Conservation (phyloP, 495 filamentous ascomycete species). For the Aspergillus asperescens region DNA sequence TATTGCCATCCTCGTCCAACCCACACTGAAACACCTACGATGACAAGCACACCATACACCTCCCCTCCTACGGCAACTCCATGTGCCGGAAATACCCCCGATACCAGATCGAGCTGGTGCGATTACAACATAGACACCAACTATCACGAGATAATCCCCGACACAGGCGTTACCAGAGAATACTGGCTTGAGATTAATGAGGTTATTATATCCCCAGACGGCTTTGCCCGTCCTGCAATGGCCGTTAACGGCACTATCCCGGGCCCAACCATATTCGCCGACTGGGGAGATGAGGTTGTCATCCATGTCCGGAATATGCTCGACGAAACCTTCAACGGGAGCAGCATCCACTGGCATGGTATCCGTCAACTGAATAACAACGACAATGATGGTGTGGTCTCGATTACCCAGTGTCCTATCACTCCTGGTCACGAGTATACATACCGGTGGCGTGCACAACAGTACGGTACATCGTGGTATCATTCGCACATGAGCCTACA, state of each 20-base stretch:
- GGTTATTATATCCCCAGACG: constrained; percentile 68
- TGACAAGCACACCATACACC: background rate
- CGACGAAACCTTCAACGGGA: constrained; percentile 52
- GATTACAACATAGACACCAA: constrained; percentile 52
- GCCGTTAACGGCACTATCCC: constrained; percentile 70
- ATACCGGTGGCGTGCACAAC: constrained; percentile 68
- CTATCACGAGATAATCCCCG: constrained; percentile 43
- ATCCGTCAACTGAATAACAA: constrained; percentile 46
- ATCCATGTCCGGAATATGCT: constrained; percentile 66
- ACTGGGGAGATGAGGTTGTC: constrained; percentile 63
- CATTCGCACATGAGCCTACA: constrained; percentile 68
- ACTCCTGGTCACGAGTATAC: constrained; percentile 56
- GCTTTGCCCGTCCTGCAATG: constrained; percentile 54
- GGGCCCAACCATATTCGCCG: constrained; percentile 52
- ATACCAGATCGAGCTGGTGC: constrained; percentile 25
- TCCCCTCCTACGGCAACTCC: background rate
- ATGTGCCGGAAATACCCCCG: constrained; percentile 6
- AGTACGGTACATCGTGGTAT: constrained; percentile 76
- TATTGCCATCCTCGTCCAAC: too few relatives aligned
- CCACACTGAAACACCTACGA: background rate
- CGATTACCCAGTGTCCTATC: constrained; percentile 62
- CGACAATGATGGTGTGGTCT: constrained; percentile 59
- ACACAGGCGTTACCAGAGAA: constrained; percentile 32
- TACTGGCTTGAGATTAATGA: constrained; percentile 31
- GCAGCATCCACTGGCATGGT: constrained; percentile 49